Evolutionary conservation across 768 basidiomycete species (phyloP), one percentile per base, ranked within the genome.

Genomic region (Lactarius quietus): DNA sequence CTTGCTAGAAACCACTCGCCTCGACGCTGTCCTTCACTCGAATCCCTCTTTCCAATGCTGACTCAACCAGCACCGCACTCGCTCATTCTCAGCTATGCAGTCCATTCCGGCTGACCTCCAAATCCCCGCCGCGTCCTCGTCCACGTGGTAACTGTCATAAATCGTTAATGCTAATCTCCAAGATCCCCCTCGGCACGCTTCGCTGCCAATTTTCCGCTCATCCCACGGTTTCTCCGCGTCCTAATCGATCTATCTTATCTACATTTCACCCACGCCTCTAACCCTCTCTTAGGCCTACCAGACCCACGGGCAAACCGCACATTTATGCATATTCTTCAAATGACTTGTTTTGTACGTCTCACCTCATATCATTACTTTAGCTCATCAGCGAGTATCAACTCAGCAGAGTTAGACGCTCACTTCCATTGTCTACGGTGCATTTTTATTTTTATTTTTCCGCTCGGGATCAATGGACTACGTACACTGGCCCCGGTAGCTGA

Each of bases 81-180:
- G 3, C n/a, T n/a, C 9, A 12, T 23, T 43, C 20, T n/a, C 41
- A 20, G 41, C 41, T 8, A 41, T 7, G 3, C 41, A 20, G 20
- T 43, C 8, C 20, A 45, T 7, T 9, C 43, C 10, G 10, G n/a
- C 43, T 9, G n/a, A 45, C 43, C n/a, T 14, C 43, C n/a, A 45
- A 43, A 26, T 31, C 8, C 20, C 9, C 48, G n/a, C 45, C 18
- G 17, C 51, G n/a, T 48, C 28, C 20, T 55, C 55, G 51, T 48
- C 52, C 67, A 68, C 63, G 65, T 68, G 67, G 31, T 31, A 61
- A 36, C 65, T 68, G 67, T 68, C 67, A 68, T 3, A 17, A 31
- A 61, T 65, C 64, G 55, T 17, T 10, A 41, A 68, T 33, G 67
- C 61, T 67, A 68, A 68, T 68, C 67, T 68, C 57, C 48, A 36